Base-by-base conservation (phyloP, 2,329 filamentous ascomycete genomes). In the Volutella citrinella region DNA sequence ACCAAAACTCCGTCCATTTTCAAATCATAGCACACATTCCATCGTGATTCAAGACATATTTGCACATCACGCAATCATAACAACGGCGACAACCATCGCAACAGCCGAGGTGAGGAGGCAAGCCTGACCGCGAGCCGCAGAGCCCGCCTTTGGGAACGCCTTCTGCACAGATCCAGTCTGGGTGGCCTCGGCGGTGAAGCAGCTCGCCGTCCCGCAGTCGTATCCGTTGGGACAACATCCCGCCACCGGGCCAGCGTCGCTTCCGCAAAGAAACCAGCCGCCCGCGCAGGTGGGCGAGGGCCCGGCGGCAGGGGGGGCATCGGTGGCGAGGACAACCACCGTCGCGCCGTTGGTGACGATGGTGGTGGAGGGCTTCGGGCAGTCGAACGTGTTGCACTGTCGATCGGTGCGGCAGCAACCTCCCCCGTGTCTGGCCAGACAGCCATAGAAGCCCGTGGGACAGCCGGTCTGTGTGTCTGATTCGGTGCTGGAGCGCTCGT, bases 371-470 rank as follows among this genome's bases (percentile, higher is more conserved):
- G 70, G 65, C 0, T 77, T 63, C 0, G 87, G 85, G 52, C 91
- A 97, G 7, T 83, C 86, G 0, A 84, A 86, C 0, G 81, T 84
- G 40, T 84, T 78, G 63, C 91, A 97, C 63, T 95, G 77, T 14
- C 90, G 79, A 3, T 88, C 90, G 0, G 87, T 89, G 37, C 85
- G 84, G 64, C 91, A 97, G 66, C 91, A 97, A 3, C 76, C 76
- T 14, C 88, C 88, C 11, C 86, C 88, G 39, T 90, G 87, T 40
- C 81, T 80, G 3, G 91, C 91, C 4, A 82, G 78, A 61, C 91
- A 97, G 31, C 87, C 83, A 61, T 97, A 97, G 69, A 90, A 97
- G 4, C 90, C 90, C 0, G 83, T 90, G 1, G 91, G 91, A 51
- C 91, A 97, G 49, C 62, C 62, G 6, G 53, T 54, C 36, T 65